These are phyloP conservation scores for Eutypella sp. DNA, from an alignment of 2,329 filamentous ascomycete genomes.

Conservation along the genomic window DNA sequence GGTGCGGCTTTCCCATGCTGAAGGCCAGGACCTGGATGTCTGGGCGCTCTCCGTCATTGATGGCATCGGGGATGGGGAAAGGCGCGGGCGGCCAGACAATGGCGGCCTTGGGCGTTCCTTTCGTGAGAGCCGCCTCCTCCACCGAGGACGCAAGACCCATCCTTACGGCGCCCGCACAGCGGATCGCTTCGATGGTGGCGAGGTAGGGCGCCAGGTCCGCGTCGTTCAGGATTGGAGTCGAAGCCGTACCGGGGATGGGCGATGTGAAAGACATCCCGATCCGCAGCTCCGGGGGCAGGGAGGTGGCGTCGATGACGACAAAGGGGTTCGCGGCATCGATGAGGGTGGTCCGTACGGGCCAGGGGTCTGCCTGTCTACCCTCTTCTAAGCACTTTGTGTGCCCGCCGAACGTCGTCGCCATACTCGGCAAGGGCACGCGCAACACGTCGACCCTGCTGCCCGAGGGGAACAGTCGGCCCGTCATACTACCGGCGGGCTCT, in stretches of 20 bases:
- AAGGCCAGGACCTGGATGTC: slow-evolving; percentile 42
- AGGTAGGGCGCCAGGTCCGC: slow-evolving; percentile 22
- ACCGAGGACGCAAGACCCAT: slow-evolving; percentile 50
- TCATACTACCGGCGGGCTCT: slow-evolving; percentile 56
- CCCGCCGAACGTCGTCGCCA: not conserved
- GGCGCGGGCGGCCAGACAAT: slow-evolving; percentile 36
- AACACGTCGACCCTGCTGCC: slow-evolving; percentile 43
- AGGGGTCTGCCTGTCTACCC: slow-evolving; percentile 1
- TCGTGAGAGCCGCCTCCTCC: slow-evolving; percentile 25
- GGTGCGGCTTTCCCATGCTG: slow-evolving; percentile 47
- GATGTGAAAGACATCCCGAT: not conserved
- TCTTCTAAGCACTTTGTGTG: not conserved
- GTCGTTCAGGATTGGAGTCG: not conserved
- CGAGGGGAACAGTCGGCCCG: slow-evolving; percentile 53
- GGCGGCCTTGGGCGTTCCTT: slow-evolving; percentile 50
- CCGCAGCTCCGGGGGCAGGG: slow-evolving; percentile 32
- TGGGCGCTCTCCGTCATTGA: slow-evolving; percentile 3
- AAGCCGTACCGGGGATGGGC: slow-evolving; percentile 19
- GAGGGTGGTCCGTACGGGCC: slow-evolving; percentile 28
- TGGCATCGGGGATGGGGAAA: not conserved
- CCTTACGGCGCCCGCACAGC: slow-evolving; percentile 46
- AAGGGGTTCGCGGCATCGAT: slow-evolving; percentile 35
- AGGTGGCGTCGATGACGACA: slow-evolving; percentile 46
- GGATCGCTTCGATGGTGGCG: slow-evolving; percentile 43
- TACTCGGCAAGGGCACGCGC: slow-evolving; percentile 26